These are phyloP conservation scores for Dothistroma pini DNA, from an alignment of 2,329 filamentous ascomycete genomes.

Conservation along the genomic window DNA sequence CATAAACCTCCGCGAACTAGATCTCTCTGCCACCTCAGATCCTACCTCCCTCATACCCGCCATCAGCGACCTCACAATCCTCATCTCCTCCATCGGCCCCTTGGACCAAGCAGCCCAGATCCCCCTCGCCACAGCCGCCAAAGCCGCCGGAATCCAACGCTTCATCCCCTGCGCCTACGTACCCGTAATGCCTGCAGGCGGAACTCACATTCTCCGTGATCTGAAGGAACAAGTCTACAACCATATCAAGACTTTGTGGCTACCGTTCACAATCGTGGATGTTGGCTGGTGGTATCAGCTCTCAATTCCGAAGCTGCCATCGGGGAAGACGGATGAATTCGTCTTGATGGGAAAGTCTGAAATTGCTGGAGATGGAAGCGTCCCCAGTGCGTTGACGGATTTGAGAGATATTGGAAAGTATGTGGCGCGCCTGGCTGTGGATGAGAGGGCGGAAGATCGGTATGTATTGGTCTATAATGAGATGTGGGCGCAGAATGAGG, in stretches of 20 bases:
- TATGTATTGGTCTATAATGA: slow-evolving; percentile 50
- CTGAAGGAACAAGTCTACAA: slow-evolving; percentile 52
- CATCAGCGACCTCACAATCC: slow-evolving; percentile 48
- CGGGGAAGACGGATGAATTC: slow-evolving; percentile 46
- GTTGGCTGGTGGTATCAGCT: slow-evolving; percentile 59
- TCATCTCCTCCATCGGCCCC: slow-evolving; percentile 31
- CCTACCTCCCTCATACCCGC: slow-evolving; percentile 46
- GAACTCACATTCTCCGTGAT: slow-evolving; percentile 37
- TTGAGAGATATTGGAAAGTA: slow-evolving; percentile 53
- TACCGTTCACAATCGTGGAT: slow-evolving; percentile 57
- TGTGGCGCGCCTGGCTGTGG: slow-evolving; percentile 50
- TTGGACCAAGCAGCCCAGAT: slow-evolving; percentile 24
- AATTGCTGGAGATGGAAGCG: slow-evolving; percentile 47
- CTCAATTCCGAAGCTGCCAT: slow-evolving; percentile 44
- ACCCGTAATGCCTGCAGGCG: slow-evolving; percentile 44
- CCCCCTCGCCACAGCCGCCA: slow-evolving; percentile 29
- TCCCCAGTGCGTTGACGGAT: slow-evolving; percentile 46
- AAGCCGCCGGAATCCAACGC: slow-evolving; percentile 32
- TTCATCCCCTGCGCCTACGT: slow-evolving; percentile 33
- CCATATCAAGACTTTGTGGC: slow-evolving; percentile 45
- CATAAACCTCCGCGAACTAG: slow-evolving; percentile 42
- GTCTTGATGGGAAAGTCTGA: slow-evolving; percentile 36
- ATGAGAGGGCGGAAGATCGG: slow-evolving; percentile 53
- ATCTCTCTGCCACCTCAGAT: slow-evolving; percentile 39
- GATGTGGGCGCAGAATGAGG: slow-evolving; percentile 45